Base-by-base conservation (phyloP, 108 stramenopile genomes). In the Aurantiochytrium sp. region DNA sequence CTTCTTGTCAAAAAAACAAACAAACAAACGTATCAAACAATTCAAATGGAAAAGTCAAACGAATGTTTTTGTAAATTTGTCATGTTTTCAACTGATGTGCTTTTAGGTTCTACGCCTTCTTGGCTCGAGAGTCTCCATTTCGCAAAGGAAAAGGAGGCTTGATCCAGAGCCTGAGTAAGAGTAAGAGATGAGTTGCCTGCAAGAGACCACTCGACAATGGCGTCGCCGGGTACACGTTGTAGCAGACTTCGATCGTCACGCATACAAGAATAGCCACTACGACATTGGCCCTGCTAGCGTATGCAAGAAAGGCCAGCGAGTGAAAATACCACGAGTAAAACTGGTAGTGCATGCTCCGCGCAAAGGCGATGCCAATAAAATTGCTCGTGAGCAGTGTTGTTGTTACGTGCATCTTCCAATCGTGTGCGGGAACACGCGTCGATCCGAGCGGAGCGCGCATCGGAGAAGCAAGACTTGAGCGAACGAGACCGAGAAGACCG, bases 241-340 rank as follows among this genome's bases (percentile, higher is more conserved):
- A 98, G 76, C 96, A 96, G 72, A 92, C 93, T 88, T 98, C 98
- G 44, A 97, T 83, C 29, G 76, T 89, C 14, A 69, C 91, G 51
- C 94, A 35, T 5, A 97, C 44, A 3, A 89, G 60, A 45, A 95
- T 28, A 23, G 58, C 58, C 49, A 92, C 45, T 5, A 18, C 51
- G 21, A 88, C 12, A 51, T 89, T 87, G 35, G 87, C 23, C 12
- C 57, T 16, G 35, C 90, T 58, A 23, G 83, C 89, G 53, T 51
- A 91, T 45, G 87, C 72, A 73, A 98, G 64, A 59, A 96, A 91
- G 4, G 97, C 97, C 47, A 98, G 64, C 18, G 96, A 88, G 87
- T 96, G 91, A 72, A 95, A 97, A 92, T 98, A 98, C 98, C 98
- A 99, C n/a, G 92, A 92, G 89, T 97, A 97, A 90, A 99, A 99